These are phyloP conservation scores for Aspergillus clavatus DNA, from an alignment of 2,329 filamentous ascomycete genomes.

Conservation along the genomic window DNA sequence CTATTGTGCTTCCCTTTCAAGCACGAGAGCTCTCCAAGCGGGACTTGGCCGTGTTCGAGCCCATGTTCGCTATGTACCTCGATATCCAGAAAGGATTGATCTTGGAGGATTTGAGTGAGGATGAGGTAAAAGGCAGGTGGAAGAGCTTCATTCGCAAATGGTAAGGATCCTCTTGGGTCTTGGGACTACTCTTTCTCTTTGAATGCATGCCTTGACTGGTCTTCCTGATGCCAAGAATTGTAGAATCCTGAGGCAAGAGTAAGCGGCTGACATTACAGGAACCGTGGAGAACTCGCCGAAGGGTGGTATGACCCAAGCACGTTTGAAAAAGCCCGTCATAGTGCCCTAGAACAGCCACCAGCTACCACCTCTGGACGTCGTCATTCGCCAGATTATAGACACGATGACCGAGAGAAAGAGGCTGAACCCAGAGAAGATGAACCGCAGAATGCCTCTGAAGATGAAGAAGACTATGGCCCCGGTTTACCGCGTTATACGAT, in stretches of 20 bases:
- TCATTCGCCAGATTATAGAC: slow-evolving; percentile 21
- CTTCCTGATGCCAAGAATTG: neutral
- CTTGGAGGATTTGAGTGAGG: slow-evolving; percentile 63
- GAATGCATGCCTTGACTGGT: neutral
- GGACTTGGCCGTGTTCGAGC: slow-evolving; percentile 61
- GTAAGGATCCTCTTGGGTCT: slow-evolving; percentile 44
- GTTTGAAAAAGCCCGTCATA: slow-evolving; percentile 50
- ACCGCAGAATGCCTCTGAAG: slow-evolving; percentile 45
- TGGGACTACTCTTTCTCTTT: slow-evolving; percentile 1
- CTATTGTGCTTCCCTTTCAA: slow-evolving; percentile 57
- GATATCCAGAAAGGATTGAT: slow-evolving; percentile 78
- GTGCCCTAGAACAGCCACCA: slow-evolving; percentile 11
- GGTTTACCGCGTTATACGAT: slow-evolving; percentile 39
- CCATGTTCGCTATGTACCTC: slow-evolving; percentile 77
- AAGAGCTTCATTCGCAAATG: slow-evolving; percentile 90
- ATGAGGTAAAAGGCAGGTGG: slow-evolving; percentile 79
- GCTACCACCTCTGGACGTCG: neutral
- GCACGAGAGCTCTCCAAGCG: slow-evolving; percentile 63
- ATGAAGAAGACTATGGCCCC: slow-evolving; percentile 61
- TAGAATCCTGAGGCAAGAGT: neutral
- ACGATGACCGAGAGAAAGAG: slow-evolving; percentile 4
- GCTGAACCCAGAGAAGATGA: slow-evolving; percentile 19
- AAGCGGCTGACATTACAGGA: slow-evolving; percentile 57
- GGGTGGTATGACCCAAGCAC: slow-evolving; percentile 89
- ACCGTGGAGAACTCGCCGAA: slow-evolving; percentile 76